Evolutionary conservation across 116 monocot species (phyloP).

Genomic region (Thalassia testudinum): DNA sequence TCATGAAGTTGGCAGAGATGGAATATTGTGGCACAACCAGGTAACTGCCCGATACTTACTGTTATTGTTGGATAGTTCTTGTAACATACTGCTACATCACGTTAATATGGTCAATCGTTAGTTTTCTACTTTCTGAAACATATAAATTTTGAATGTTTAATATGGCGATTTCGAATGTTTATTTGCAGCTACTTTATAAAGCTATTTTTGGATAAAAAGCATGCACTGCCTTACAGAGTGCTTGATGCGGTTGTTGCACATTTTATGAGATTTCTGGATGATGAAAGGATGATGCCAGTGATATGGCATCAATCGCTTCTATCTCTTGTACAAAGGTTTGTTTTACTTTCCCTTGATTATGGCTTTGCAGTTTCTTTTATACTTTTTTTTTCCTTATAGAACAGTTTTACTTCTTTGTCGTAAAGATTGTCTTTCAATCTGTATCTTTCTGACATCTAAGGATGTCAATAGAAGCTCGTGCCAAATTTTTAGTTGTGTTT

Average conservation of each 20-base stretch:
- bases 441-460: no score
- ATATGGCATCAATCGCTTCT: slow-evolving; percentile 99
- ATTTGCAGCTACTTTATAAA: slow-evolving; percentile 90
- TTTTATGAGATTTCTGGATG: slow-evolving; percentile 76
- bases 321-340: slow-evolving; percentile 90
- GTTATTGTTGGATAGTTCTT: no score
- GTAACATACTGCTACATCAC: not conserved
- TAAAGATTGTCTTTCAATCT: no score
- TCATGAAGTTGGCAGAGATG: slow-evolving; percentile 85
- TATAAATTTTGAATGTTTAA: not conserved
- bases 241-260: slow-evolving; percentile 86
- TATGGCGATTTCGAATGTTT: not conserved
- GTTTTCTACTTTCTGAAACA: no score
- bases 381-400: not conserved
- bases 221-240: slow-evolving; percentile 89
- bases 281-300: slow-evolving; percentile 81
- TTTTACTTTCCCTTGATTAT: not conserved
- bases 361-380: not conserved
- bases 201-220: slow-evolving; percentile 87
- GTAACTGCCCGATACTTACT: slow-evolving; percentile 18
- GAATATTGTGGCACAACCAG: slow-evolving; percentile 98
- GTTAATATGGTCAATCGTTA: no score
- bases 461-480: no score
- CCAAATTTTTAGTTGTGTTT: no score
- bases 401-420: not conserved